Conservation (phyloP, 805 yeast species). For the Komagataella pastoris region DNA sequence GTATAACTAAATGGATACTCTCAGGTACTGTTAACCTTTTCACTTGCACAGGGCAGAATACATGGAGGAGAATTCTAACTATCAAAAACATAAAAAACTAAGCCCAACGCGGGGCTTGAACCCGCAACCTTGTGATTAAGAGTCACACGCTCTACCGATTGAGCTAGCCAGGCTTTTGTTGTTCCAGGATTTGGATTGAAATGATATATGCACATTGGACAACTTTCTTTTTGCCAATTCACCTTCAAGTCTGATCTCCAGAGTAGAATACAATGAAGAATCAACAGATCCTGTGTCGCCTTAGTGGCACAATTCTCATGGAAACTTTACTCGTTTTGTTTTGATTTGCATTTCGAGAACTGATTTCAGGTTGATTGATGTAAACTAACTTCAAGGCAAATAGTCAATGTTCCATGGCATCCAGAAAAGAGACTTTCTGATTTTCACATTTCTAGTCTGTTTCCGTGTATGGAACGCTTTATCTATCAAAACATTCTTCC, state of each 20-base stretch:
- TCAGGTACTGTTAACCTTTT: no score
- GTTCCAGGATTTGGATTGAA: neutral
- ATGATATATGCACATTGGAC: no score
- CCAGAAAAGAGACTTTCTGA: neutral
- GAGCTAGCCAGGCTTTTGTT: neutral
- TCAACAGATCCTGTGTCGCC: neutral
- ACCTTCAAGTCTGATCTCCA: no score
- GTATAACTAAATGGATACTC: no score
- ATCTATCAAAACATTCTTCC: conserved; percentile 65
- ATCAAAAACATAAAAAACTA: neutral
- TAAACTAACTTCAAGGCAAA: no score
- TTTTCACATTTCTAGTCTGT: conserved; percentile 14
- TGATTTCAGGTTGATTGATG: neutral
- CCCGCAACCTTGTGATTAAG: conserved; percentile 1
- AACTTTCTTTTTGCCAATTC: no score
- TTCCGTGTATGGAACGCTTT: conserved; percentile 53
- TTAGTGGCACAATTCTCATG: neutral
- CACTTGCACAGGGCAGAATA: no score
- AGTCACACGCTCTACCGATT: conserved; percentile 1
- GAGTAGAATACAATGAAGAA: no score
- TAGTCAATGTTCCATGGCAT: neutral
- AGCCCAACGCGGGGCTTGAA: conserved; percentile 1
- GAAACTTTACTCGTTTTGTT: neutral
- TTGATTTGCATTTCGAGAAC: neutral
- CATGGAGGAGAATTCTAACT: no score